Evolutionary conservation across 2,329 filamentous ascomycete species (phyloP), one percentile per base, ranked within the genome.

Genomic region (Neonectria neomacrospora): DNA sequence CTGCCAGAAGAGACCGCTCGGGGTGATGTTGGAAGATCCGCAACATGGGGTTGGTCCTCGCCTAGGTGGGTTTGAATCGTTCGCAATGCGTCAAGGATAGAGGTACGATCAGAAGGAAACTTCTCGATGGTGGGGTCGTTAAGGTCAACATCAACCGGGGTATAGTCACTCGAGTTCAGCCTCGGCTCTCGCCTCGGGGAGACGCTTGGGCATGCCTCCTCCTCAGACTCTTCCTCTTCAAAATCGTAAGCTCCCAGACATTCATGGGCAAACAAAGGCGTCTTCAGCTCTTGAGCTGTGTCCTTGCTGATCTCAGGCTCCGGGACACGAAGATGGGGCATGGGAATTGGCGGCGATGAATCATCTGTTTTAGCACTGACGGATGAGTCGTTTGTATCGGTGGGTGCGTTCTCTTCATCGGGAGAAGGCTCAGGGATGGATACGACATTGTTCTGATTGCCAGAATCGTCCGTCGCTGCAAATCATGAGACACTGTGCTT

Each of bases 371-470:
- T 60, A 32, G 60, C 32, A n/a, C 61, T 63, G 45, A 63, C 64
- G 5, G 59, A 58, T 20, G 66, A 50, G 20, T 61, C 63, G 30
- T 68, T 61, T 23, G 39, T 47, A 5, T 60, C 57, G 18, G 57
- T 60, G 6, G 62, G 47, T 16, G 65, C 37, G 18, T 65, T 62
- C 65, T 61, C 58, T 61, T 62, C 50, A 42, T 66, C 62, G n/a
- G 59, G 28, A 7, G 16, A 54, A 41, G 78, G 42, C 8, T 45
- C 22, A 11, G 67, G 59, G 9, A 68, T 74, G 20, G 74, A 75
- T 37, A 85, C 60, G 20, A 83, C 61, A 64, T 85, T 85, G 74
- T 86, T 86, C 59, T 76, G 71, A 60, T 85, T 85, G 10, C 84
- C 84, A 23, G 73, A 69, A 7, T 73, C 74, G 65, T 86, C 84